Conservation (phyloP, 106 monocot species). For the Triglochin maritima region DNA sequence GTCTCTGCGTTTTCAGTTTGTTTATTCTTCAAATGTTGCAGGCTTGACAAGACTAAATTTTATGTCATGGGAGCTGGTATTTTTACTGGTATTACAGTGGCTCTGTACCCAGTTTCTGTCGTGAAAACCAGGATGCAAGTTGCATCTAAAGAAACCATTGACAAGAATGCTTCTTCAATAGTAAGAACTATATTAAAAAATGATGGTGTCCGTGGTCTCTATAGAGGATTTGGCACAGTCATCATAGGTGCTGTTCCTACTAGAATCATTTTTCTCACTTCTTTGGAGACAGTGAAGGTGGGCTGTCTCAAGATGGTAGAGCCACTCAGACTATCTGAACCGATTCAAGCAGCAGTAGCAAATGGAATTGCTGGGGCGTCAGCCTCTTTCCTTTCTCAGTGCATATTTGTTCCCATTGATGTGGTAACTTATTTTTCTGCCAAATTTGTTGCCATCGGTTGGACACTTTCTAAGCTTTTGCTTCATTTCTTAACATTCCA, state of each 20-base stretch:
- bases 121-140: constrained; percentile 99
- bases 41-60: constrained; percentile 96
- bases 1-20: too few species aligned
- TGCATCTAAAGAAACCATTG: constrained; percentile 62
- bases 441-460: too few species aligned
- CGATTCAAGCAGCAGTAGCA: constrained; percentile 76
- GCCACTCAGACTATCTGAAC: constrained; percentile 74
- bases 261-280: constrained; percentile 88
- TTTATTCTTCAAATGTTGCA: constrained; percentile 16
- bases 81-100: constrained; percentile 81
- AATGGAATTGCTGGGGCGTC: constrained; percentile 83
- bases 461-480: too few species aligned
- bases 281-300: constrained; percentile 76
- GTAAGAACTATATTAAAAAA: constrained; percentile 69
- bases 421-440: constrained; percentile 41
- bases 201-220: constrained; percentile 82
- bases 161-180: constrained; percentile 59
- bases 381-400: constrained; percentile 77
- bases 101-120: constrained; percentile 81
- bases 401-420: constrained; percentile 92
- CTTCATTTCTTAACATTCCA: too few species aligned
- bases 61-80: constrained; percentile 90
- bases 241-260: constrained; percentile 86
- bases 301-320: constrained; percentile 54
- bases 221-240: constrained; percentile 94